phyloP scores from a whole-genome alignment of 208 protist genomes.

The Acanthamoeba sp. region DNA sequence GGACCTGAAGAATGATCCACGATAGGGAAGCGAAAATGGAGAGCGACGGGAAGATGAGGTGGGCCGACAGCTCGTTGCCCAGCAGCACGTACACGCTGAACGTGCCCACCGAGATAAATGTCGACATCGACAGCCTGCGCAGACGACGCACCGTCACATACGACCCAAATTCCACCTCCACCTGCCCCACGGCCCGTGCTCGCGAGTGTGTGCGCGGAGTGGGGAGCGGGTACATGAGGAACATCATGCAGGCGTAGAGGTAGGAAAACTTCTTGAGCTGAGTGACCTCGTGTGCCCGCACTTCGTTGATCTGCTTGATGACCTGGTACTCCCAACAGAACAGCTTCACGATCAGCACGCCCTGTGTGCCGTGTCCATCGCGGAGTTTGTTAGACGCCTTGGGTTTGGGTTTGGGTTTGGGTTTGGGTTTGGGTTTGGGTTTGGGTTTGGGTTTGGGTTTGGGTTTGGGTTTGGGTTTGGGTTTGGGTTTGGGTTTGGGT shows the following conservation, averaged over 20 bases:
- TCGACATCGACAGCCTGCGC: neutral
- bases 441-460: no score
- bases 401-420: no score
- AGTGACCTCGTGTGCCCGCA: neutral
- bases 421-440: no score
- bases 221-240: neutral
- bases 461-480: no score
- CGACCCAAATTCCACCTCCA: neutral
- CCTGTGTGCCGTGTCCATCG: no score
- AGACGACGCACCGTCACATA: neutral
- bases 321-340: conserved; percentile 25
- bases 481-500: no score
- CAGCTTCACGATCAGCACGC: conserved; percentile 1
- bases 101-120: conserved; percentile 9
- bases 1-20: neutral
- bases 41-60: conserved; percentile 12
- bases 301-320: conserved; percentile 15
- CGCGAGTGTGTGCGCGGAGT: neutral
- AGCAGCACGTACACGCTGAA: conserved; percentile 13
- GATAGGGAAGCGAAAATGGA: neutral
- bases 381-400: no score
- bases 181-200: no score
- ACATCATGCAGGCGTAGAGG: conserved; percentile 24
- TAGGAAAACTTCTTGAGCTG: conserved; percentile 17
- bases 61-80: conserved; percentile 11